These are phyloP conservation scores for Helichrysum umbraculigerum DNA, from an alignment of 129 eudicot species.

Conservation along the genomic window DNA sequence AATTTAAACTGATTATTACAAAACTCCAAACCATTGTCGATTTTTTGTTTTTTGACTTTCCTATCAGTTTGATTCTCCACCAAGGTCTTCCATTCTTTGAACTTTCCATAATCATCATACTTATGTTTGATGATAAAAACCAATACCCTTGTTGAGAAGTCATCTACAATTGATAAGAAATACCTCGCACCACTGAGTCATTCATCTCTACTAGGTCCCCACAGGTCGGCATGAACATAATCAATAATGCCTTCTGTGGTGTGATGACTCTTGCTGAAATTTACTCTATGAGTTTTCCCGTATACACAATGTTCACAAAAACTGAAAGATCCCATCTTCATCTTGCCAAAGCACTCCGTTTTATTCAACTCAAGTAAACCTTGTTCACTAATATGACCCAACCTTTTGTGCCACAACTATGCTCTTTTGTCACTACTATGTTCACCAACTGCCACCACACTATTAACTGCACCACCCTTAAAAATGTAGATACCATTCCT, in stretches of 20 bases:
- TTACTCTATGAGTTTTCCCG: neutral
- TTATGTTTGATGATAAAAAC: neutral
- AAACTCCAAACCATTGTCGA: neutral
- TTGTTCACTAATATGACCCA: neutral
- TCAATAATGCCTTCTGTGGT: neutral
- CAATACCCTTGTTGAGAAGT: neutral
- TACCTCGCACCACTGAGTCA: neutral
- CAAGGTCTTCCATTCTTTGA: neutral
- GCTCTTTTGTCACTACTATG: no score
- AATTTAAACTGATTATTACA: no score
- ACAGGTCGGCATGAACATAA: neutral
- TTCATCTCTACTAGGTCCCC: neutral
- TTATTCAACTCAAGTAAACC: neutral
- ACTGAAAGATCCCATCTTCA: neutral
- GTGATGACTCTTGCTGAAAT: neutral
- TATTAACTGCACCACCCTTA: no score
- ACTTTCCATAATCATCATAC: neutral
- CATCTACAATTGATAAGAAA: neutral
- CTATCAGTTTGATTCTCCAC: neutral
- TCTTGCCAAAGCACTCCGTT: neutral
- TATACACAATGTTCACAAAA: neutral
- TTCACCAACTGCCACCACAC: no score
- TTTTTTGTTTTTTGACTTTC: neutral
- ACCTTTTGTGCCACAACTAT: neutral
- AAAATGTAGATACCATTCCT: no score